Evolutionary conservation across 2,329 filamentous ascomycete species (phyloP), one percentile per base, ranked within the genome.

Genomic region (Herpotrichia juniperi): DNA sequence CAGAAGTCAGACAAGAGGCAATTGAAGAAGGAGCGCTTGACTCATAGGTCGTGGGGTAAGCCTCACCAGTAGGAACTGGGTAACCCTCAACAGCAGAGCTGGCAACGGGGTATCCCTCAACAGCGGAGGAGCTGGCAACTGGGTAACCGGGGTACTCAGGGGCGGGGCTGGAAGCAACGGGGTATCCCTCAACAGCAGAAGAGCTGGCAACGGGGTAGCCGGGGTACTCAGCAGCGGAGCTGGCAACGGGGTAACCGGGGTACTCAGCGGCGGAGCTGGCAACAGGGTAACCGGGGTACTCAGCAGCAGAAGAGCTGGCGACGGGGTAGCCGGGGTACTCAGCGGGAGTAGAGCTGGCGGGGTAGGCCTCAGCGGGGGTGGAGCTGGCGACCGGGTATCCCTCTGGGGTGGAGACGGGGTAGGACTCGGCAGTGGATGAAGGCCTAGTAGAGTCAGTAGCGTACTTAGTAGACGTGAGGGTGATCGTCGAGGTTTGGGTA

Each of bases 1-100:
- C 66, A 63, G 74, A 77, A 64, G 75, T 71, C 42, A 70, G 66
- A 54, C 76, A 78, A 30, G 63, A 63, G 66, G 68, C n/a, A n/a
- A n/a, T n/a, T n/a, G n/a, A n/a, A 24, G 22, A 22, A 25, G 37
- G 48, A 14, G 59, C 58, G 44, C 61, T 39, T 22, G 46, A 37
- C 26, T 25, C 45, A 10, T 49, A 12, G 26, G 31, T n/a, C n/a
- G n/a, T 34, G 31, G 31, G 31, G 31, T 34, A 16, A 4, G n/a
- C 31, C 31, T 34, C 31, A 34, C 31, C 31, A 39, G 53, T 47
- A 46, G 53, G 50, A 51, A 46, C 51, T 37, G 57, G 53, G 31
- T 53, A 51, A 28, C 19, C n/a, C n/a, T n/a, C n/a, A n/a, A n/a
- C n/a, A n/a, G n/a, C n/a, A n/a, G n/a, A n/a, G n/a, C n/a, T n/a